Conservation (phyloP, 768 basidiomycete genomes). For the Suillus variegatus region DNA sequence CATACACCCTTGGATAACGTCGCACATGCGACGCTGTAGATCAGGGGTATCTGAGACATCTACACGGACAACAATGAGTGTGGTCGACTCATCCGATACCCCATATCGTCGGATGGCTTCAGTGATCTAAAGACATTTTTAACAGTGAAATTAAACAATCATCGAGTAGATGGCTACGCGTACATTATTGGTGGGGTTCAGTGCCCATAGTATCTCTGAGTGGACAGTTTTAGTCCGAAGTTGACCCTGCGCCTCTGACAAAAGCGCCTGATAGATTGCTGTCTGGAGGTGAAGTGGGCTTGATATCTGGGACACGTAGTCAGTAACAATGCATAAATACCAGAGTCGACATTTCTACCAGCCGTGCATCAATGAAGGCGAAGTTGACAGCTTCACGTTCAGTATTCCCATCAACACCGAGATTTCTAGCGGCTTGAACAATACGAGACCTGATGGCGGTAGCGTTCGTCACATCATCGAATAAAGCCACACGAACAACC, state of each 20-base stretch:
- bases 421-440: conserved; percentile 62
- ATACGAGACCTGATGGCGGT: conserved; percentile 63
- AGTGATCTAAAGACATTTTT: conserved; percentile 62
- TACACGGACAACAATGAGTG: conserved; percentile 76
- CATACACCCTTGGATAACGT: conserved; percentile 59
- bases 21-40: conserved; percentile 55
- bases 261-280: conserved; percentile 79
- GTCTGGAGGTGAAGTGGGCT: conserved; percentile 81
- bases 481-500: conserved; percentile 63
- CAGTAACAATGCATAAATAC: conserved; percentile 12
- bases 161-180: conserved; percentile 16
- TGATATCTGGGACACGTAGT: conserved; percentile 58
- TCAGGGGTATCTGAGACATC: conserved; percentile 40
- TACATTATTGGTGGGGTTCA: conserved; percentile 89
- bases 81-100: conserved; percentile 61
- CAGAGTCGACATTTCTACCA: conserved; percentile 52
- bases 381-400: conserved; percentile 85
- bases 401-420: conserved; percentile 59
- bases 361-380: conserved; percentile 84
- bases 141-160: background rate
- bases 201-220: conserved; percentile 85
- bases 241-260: conserved; percentile 57
- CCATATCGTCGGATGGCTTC: conserved; percentile 89
- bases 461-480: conserved; percentile 66
- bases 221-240: conserved; percentile 87